Percentiles rank a stretch among this genome's conserved stretches.
These are phyloP conservation scores for Russula emetica DNA, from an alignment of 768 basidiomycete genomes.

Conservation along the genomic window DNA sequence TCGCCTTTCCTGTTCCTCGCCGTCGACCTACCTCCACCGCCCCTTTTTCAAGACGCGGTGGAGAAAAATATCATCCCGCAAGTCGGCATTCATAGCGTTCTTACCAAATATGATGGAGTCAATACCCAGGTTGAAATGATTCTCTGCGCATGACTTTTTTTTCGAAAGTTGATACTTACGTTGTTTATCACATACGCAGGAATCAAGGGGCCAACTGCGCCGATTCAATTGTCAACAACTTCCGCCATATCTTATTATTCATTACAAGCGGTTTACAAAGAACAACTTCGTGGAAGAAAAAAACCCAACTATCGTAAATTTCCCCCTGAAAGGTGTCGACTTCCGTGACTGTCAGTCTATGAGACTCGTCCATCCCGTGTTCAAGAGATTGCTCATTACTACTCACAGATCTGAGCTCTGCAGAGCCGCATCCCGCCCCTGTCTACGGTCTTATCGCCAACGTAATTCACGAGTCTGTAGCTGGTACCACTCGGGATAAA, in stretches of 20 bases:
- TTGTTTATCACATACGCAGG: slow-evolving; percentile 42
- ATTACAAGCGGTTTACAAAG: slow-evolving; percentile 95
- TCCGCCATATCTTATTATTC: slow-evolving; percentile 89
- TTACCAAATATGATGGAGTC: slow-evolving; percentile 90
- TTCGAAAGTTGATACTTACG: slow-evolving; percentile 20
- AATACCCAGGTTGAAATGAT: slow-evolving; percentile 67
- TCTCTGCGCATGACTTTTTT: slow-evolving; percentile 25
- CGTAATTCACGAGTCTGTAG: slow-evolving; percentile 90
- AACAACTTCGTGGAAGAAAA: slow-evolving; percentile 97
- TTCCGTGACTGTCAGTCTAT: slow-evolving; percentile 77
- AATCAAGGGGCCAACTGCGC: slow-evolving; percentile 78
- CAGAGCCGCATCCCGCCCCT: slow-evolving; percentile 54
- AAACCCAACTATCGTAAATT: slow-evolving; percentile 98
- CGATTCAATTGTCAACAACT: slow-evolving; percentile 86
- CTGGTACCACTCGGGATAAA: slow-evolving; percentile 92
- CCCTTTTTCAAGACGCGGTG: slow-evolving; percentile 90
- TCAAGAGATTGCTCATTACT: slow-evolving; percentile 1
- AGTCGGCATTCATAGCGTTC: slow-evolving; percentile 83
- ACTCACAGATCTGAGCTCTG: slow-evolving; percentile 69
- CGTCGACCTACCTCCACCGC: slow-evolving; percentile 95
- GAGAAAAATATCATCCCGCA: slow-evolving; percentile 99
- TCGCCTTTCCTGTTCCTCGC: slow-evolving; percentile 96
- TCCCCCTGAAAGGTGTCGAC: slow-evolving; percentile 89
- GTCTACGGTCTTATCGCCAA: slow-evolving; percentile 95
- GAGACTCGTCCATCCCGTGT: neutral